These are phyloP conservation scores for Elongisporangium senticosum DNA, from an alignment of 352 stramenopile species.

Conservation along the genomic window DNA sequence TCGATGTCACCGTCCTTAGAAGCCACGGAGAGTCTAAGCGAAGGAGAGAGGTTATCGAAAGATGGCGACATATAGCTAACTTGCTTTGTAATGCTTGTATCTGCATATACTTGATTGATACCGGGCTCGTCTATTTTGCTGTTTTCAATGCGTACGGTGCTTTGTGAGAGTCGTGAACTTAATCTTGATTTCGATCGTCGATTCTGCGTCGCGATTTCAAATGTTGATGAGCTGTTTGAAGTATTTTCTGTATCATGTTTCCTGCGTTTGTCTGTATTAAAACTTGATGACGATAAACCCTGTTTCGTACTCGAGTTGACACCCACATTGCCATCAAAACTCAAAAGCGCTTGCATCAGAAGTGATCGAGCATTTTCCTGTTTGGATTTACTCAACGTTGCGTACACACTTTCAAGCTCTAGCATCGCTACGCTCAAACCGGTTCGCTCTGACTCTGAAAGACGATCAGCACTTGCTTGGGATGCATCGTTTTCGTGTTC, in stretches of 20 bases:
- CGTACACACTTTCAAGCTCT: constrained; percentile 43
- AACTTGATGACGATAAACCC: constrained; percentile 3
- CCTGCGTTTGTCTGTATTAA: background rate
- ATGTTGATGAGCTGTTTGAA: constrained; percentile 5
- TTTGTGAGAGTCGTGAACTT: background rate
- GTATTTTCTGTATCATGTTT: constrained; percentile 1
- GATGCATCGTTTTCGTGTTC: background rate
- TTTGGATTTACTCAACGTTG: constrained; percentile 28
- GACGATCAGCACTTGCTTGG: background rate
- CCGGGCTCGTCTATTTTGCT: background rate
- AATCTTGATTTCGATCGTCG: background rate
- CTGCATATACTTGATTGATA: background rate
- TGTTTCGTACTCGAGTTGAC: constrained; percentile 2
- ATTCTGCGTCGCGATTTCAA: constrained; percentile 3
- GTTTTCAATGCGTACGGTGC: background rate
- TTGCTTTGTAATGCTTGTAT: background rate
- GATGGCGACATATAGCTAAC: background rate
- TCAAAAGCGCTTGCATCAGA: constrained; percentile 15
- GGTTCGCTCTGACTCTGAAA: constrained; percentile 37
- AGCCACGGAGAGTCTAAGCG: background rate
- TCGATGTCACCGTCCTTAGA: background rate
- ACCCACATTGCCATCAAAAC: constrained; percentile 8
- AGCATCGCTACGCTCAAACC: constrained; percentile 29
- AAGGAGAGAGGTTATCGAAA: background rate
- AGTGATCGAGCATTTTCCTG: constrained; percentile 21